Percentiles rank a stretch among this genome's conserved stretches.
Conservation (phyloP, 1,139 yeast genomes). For the Debaryomyces singareniensis region DNA sequence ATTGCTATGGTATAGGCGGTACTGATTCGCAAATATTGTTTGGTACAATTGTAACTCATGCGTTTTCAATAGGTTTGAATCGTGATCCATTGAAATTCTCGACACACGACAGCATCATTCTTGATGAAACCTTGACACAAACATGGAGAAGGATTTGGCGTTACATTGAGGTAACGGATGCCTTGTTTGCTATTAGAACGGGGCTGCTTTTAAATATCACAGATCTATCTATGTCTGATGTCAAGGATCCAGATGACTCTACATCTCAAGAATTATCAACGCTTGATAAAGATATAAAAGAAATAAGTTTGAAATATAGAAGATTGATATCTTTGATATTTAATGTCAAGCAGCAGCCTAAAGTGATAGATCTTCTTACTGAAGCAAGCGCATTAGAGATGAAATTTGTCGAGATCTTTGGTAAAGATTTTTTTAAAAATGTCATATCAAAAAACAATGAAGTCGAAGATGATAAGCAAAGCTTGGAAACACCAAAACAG, state of each 20-base stretch:
- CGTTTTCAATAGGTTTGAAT: slow-evolving; percentile 37
- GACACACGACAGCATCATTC: slow-evolving; percentile 25
- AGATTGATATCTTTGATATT: slow-evolving; percentile 22
- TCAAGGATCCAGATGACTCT: slow-evolving; percentile 19
- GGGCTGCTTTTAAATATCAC: slow-evolving; percentile 27
- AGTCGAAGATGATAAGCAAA: slow-evolving; percentile 3
- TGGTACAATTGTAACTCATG: slow-evolving; percentile 34
- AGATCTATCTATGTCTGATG: slow-evolving; percentile 26
- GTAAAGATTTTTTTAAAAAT: slow-evolving; percentile 40
- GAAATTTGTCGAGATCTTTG: slow-evolving; percentile 32
- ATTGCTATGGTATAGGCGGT: slow-evolving; percentile 40
- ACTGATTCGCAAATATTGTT: slow-evolving; percentile 35
- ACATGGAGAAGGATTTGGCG: slow-evolving; percentile 39
- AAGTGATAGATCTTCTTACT: slow-evolving; percentile 28
- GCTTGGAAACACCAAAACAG: slow-evolving; percentile 7
- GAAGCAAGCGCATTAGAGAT: slow-evolving; percentile 36
- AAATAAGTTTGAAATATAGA: slow-evolving; percentile 25
- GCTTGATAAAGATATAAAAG: slow-evolving; percentile 9
- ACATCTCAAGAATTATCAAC: slow-evolving; percentile 14
- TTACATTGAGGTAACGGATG: slow-evolving; percentile 25
- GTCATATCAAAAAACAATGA: slow-evolving; percentile 17
- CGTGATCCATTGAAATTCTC: slow-evolving; percentile 34
- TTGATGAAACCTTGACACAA: slow-evolving; percentile 19
- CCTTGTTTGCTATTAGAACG: slow-evolving; percentile 26
- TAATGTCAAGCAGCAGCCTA: slow-evolving; percentile 27